These are phyloP conservation scores for Tolypocladium tundrense DNA, from an alignment of 2,329 filamentous ascomycete species.

Conservation along the genomic window DNA sequence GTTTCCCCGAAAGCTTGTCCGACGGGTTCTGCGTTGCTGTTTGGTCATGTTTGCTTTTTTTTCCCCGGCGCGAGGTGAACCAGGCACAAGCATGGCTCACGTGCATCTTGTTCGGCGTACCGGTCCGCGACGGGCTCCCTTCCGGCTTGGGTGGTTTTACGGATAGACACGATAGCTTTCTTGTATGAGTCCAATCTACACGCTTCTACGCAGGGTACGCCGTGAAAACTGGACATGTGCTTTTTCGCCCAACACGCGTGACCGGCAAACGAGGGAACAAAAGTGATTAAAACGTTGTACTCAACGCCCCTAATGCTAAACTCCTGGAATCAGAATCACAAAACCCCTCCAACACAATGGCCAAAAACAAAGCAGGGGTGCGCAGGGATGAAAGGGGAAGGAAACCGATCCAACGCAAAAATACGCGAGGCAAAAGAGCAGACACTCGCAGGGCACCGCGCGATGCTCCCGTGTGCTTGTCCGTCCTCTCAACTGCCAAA, in stretches of 20 bases:
- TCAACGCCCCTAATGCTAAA: conserved; percentile 11
- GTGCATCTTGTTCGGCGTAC: neutral
- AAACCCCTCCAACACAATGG: conserved; percentile 3
- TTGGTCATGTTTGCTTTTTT: too few relatives aligned
- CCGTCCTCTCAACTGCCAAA: neutral
- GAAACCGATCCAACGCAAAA: neutral
- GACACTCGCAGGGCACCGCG: neutral
- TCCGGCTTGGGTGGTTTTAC: neutral
- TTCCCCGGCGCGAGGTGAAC: neutral
- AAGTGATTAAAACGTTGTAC: neutral
- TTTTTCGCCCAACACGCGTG: neutral
- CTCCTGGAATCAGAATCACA: conserved; percentile 2
- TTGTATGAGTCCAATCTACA: neutral
- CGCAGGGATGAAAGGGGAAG: neutral
- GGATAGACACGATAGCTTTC: neutral
- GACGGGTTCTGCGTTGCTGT: neutral
- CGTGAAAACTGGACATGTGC: neutral
- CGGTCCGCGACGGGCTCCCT: neutral
- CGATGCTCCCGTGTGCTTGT: neutral
- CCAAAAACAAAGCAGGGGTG: conserved; percentile 1
- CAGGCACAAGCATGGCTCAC: neutral
- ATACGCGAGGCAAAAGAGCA: neutral
- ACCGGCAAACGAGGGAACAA: neutral
- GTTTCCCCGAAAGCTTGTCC: neutral
- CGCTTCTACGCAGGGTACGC: neutral